phyloP scores from a whole-genome alignment of 2,329 filamentous ascomycete species.

The Diaporthe ampelina region DNA sequence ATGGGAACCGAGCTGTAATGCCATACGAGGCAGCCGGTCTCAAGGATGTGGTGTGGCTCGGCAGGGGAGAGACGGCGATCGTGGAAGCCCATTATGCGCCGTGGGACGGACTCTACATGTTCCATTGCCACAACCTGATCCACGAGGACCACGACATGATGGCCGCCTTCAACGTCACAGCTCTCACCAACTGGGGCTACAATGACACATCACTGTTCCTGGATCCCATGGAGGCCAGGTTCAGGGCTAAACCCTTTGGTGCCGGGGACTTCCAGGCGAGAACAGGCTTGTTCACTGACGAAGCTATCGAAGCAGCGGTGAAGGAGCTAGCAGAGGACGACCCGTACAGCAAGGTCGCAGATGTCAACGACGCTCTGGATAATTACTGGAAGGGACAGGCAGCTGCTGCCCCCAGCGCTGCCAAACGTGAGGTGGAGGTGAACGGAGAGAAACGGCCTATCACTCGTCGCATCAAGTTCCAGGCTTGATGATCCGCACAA shows the following conservation, averaged over 20 bases:
- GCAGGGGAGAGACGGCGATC: slow-evolving; percentile 62
- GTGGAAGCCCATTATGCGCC: slow-evolving; percentile 66
- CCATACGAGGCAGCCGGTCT: slow-evolving; percentile 68
- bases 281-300: slow-evolving; percentile 45
- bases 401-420: neutral
- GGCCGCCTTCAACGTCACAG: slow-evolving; percentile 60
- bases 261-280: slow-evolving; percentile 45
- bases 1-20: slow-evolving; percentile 59
- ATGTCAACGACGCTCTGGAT: slow-evolving; percentile 47
- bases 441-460: neutral
- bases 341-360: slow-evolving; percentile 48
- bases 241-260: slow-evolving; percentile 49
- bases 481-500: neutral
- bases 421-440: neutral
- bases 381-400: slow-evolving; percentile 44
- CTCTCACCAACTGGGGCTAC: slow-evolving; percentile 55
- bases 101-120: slow-evolving; percentile 66
- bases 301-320: slow-evolving; percentile 45
- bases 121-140: slow-evolving; percentile 62
- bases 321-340: slow-evolving; percentile 45
- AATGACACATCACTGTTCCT: slow-evolving; percentile 51
- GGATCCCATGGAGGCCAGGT: slow-evolving; percentile 55
- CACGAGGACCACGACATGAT: slow-evolving; percentile 63
- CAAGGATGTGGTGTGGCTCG: slow-evolving; percentile 71
- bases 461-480: neutral